These are phyloP conservation scores for Neurospora sublineolata DNA, from an alignment of 495 filamentous ascomycete genomes.

Conservation along the genomic window DNA sequence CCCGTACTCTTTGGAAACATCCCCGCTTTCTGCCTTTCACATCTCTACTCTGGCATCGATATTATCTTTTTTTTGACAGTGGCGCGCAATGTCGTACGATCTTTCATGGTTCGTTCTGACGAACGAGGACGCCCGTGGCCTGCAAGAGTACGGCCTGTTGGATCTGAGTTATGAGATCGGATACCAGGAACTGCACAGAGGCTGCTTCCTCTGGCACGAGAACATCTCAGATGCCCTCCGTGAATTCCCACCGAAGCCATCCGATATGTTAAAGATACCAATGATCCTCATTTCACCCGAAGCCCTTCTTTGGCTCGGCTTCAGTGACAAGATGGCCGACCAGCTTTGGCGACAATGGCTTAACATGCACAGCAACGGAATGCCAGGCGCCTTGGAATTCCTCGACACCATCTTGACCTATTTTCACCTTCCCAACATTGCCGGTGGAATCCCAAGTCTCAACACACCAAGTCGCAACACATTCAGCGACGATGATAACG, in stretches of 20 bases:
- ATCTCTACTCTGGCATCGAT: neutral
- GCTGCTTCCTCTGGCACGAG: neutral
- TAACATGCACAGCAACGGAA: neutral
- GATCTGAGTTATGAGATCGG: neutral
- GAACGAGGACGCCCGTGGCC: neutral
- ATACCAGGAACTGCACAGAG: neutral
- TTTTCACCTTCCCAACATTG: neutral
- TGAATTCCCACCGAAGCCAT: neutral
- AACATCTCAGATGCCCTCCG: neutral
- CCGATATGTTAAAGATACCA: neutral
- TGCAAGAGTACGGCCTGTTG: neutral
- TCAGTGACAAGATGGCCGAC: neutral
- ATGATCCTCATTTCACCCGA: neutral
- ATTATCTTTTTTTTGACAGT: neutral
- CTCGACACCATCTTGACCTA: neutral
- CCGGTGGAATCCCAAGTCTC: neutral
- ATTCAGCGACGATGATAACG: neutral
- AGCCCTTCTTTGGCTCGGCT: neutral
- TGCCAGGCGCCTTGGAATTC: neutral
- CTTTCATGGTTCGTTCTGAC: neutral
- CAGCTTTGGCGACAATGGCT: neutral
- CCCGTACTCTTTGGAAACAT: neutral
- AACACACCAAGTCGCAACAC: neutral
- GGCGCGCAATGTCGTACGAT: neutral
- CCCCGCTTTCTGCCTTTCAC: neutral